A percentile compares a stretch with the other conserved stretches of the same genome.
Evolutionary conservation across 768 basidiomycete genomes (phyloP).

Genomic region (Trametes gibbosa): DNA sequence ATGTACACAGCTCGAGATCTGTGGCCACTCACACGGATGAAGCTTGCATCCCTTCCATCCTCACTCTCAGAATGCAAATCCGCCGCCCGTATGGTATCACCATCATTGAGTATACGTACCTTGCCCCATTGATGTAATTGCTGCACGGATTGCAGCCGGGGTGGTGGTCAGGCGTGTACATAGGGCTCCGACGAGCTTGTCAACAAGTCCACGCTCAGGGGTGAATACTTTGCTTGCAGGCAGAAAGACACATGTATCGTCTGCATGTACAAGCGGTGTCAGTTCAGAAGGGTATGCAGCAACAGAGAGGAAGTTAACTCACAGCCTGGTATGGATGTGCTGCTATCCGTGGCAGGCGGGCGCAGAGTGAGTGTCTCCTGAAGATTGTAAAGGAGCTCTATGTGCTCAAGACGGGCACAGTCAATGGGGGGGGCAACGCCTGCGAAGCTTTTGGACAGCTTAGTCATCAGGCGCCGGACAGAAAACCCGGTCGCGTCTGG

Average conservation of each 20-base stretch:
- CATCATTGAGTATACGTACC: conserved; percentile 15
- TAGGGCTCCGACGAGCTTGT: neutral
- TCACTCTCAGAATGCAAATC: neutral
- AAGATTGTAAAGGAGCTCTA: no score
- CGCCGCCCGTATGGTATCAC: conserved; percentile 28
- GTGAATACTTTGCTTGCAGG: neutral
- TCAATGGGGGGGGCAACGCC: no score
- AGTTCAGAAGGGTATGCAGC: no score
- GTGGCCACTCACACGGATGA: neutral
- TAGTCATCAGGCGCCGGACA: no score
- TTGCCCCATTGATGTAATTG: conserved; percentile 23
- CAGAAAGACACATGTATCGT: neutral
- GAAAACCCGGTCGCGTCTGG: no score
- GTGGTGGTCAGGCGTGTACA: neutral
- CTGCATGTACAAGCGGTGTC: neutral
- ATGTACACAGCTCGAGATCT: no score
- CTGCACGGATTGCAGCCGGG: neutral
- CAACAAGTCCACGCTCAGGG: neutral
- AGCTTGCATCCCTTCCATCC: neutral
- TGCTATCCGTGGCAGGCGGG: no score
- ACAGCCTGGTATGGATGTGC: no score
- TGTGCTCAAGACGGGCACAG: no score
- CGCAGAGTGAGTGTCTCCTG: no score
- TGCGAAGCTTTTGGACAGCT: no score
- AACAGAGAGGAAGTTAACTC: no score